Conservation (phyloP, 108 stramenopile species). For the Ochromonas danica region DNA sequence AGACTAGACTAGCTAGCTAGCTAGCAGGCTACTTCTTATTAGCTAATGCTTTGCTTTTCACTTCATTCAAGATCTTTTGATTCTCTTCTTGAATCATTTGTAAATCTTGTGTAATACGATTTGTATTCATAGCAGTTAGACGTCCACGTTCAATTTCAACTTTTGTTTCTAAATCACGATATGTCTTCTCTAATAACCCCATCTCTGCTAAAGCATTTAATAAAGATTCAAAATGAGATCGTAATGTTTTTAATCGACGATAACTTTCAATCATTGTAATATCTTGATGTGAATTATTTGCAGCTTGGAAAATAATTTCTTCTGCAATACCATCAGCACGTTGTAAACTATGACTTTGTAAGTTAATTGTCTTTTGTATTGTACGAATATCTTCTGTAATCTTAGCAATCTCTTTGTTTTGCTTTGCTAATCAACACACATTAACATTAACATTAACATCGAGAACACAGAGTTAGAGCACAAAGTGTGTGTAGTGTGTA, state of each 20-base stretch:
- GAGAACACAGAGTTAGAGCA: too few species aligned
- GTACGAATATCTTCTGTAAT: constrained; percentile 39
- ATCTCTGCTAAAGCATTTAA: background rate
- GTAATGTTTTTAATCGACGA: background rate
- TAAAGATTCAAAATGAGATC: constrained; percentile 20
- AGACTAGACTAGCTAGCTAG: too few species aligned
- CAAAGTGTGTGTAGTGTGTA: too few species aligned
- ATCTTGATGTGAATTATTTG: background rate
- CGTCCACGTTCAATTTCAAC: constrained; percentile 19
- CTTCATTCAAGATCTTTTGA: background rate
- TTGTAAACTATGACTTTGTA: constrained; percentile 2
- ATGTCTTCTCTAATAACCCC: background rate
- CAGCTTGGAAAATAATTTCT: constrained; percentile 37
- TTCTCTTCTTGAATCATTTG: constrained; percentile 3
- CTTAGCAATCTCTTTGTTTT: constrained; percentile 41
- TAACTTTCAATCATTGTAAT: constrained; percentile 19
- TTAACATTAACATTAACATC: too few species aligned
- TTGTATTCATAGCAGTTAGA: background rate
- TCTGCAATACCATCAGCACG: constrained; percentile 39
- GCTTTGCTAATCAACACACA: constrained; percentile 38
- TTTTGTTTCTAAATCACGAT: constrained; percentile 32
- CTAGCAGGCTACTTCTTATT: too few species aligned
- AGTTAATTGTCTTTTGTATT: constrained; percentile 42
- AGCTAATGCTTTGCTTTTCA: too few species aligned
- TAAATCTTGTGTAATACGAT: constrained; percentile 22